Base-by-base conservation (phyloP, 2,329 filamentous ascomycete species). In the Tolypocladium inflatum region DNA sequence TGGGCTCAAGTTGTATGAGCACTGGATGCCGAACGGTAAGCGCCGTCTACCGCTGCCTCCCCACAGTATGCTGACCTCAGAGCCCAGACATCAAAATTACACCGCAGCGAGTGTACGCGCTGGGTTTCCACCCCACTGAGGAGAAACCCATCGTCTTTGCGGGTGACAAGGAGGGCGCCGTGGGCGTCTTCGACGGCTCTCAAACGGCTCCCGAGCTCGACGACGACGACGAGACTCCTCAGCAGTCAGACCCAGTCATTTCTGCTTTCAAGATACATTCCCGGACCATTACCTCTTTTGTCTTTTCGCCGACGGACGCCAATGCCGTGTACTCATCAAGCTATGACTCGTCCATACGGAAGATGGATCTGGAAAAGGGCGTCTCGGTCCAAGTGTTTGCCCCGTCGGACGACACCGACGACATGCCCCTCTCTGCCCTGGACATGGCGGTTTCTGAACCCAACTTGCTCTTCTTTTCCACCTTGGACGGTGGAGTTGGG, bases 291-390 rank as follows among this genome's bases (percentile, higher is more conserved):
- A 86, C 90, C 1, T 87, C 89, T 0, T 91, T 97, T 68, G 82
- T 89, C 35, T 90, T 96, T 64, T 85, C 89, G 1, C 83, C 87
- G 0, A 79, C 81, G 17, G 89, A 95, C 58, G 77, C 83, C 0
- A 91, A 91, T 48, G 81, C 85, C 0, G 79, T 99, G 0, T 96
- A 88, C 66, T 90, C 91, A 0, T 86, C 89, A 0, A 97, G 92
- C 0, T 97, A 99, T 70, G 94, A 99, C 72, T 94, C 90, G 0
- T 92, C 91, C 0, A 90, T 99, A 57, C 85, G 94, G 4, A 90
- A 89, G 60, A 80, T 97, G 23, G 93, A 99, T 67, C 77, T 99
- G 0, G 81, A 84, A 41, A 91, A 90, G 67, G 89, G 89, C 1
- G 80, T 89, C 1, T 91, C 91, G 0, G 80, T 88, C 0, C 90